A percentile compares a stretch with the other conserved stretches of the same genome.
These are phyloP conservation scores for Coccomyxa sp. DNA, from an alignment of 139 green algal genomes.

Conservation along the genomic window DNA sequence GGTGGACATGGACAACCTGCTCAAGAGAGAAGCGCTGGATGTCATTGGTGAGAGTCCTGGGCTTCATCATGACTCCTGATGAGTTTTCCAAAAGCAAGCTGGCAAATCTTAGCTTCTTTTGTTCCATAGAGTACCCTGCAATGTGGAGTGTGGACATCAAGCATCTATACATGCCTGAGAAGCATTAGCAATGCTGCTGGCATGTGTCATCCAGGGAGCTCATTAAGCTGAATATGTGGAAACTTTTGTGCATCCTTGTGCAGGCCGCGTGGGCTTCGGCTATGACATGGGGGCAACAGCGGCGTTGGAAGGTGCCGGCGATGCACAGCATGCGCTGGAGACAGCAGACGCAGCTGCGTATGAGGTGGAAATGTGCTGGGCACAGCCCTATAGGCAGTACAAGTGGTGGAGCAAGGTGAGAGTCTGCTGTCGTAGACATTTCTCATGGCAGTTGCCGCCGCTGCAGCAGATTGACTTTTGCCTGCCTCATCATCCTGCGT, in stretches of 20 bases:
- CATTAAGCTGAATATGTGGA: no score
- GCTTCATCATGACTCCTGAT: no score
- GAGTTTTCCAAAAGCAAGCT: no score
- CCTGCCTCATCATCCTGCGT: no score
- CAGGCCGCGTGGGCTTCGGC: neutral
- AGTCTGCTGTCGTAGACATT: neutral
- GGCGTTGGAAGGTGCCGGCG: neutral
- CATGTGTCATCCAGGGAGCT: no score
- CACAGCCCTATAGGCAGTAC: neutral
- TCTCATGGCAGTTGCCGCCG: no score
- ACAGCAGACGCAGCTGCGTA: neutral
- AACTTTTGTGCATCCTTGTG: neutral
- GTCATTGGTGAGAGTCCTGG: neutral
- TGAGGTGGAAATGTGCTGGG: neutral
- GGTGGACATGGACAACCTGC: constrained; percentile 2
- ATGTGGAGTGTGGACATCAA: no score
- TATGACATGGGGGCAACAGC: neutral
- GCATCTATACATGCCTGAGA: no score
- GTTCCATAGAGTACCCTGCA: no score
- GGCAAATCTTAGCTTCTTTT: no score
- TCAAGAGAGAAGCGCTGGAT: constrained; percentile 3
- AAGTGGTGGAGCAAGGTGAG: neutral
- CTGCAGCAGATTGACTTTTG: no score
- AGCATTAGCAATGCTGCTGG: no score
- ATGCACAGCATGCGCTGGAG: neutral